Base-by-base conservation (phyloP, 257 asterid genomes). In the Solanum dulcamara region DNA sequence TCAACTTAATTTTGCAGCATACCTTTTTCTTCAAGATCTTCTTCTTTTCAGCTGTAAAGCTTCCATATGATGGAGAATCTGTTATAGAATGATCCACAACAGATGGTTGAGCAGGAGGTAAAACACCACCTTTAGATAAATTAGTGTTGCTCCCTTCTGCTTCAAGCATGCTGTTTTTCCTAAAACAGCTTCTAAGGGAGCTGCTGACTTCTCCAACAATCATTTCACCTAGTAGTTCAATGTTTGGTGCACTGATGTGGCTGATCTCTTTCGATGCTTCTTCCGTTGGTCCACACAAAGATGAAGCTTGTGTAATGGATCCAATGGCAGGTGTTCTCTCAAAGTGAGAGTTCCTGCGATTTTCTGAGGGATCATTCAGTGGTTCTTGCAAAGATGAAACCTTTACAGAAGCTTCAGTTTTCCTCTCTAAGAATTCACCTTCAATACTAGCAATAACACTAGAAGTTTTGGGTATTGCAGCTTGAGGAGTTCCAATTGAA, bases 151-250 rank as follows among this genome's bases (percentile, higher is more conserved):
- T 77, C 33, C 86, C 88, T 20, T 87, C 89, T 48, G 85, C 81
- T 81, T 89, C 90, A 83, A 24, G 48, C 57, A n/a, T 71, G 83
- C 44, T 68, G 87, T 66, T 46, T 55, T 87, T 86, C 84, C 18
- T 84, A n/a, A 30, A 60, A 64, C 51, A 44, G n/a, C 84, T 70
- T 71, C 86, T 85, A 15, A 85, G 28, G 50, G 87, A 85, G 86
- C 88, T 86, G 81, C 77, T 85, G 35, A 67, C 80, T 80, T 88
- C 88, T 44, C 92, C 91, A 81, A 93, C 70, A 30, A 64, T 90
- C 18, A 94, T 67, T 88, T 95, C 98, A 38, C 94, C 94, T 2
- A 95, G 90, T 87, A 95, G 84, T 90, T 92, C 91, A 50, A 91
- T 92, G 7, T 81, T 74, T 33, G 96, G 95, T 0, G 93, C 88